Evolutionary conservation across 768 basidiomycete genomes (phyloP), one percentile per base, ranked within the genome.

Genomic region (Cyclocybe aegerita): DNA sequence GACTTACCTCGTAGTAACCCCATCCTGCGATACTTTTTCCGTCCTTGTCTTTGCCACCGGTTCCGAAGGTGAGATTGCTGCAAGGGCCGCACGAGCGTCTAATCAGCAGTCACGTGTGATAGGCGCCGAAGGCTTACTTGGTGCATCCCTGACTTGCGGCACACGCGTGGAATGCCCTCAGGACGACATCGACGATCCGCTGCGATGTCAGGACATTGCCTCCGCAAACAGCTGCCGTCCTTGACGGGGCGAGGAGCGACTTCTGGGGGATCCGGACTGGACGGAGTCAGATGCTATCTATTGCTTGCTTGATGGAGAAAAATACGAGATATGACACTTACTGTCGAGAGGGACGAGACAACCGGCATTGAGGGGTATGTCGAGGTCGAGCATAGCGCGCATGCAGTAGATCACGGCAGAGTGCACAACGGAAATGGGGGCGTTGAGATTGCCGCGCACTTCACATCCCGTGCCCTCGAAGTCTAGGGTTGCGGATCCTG

Each of bases 141-240:
- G 91, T 94, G 60, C 91, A 92, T 1, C 95, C 95, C 64, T 97
- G 94, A 60, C 90, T 92, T 0, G 93, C 95, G 12, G 93, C 93
- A 41, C 85, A 87, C 3, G 92, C 93, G 59, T 88, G 80, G 74
- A 98, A 97, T 0, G 94, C 93, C 65, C 89, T 92, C 33, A 98
- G 72, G 32, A 98, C 89, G 2, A 95, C 93, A 62, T 98, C 95
- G 2, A 95, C 91, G 39, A 96, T 90, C n/a, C 95, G 78, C 62
- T 96, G 94, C 4, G 86, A 90, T 3, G 93, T 94, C 39, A 92
- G 71, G 1, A 95, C 93, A 62, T 97, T 98, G 9, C 94, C 94
- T 30, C 90, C 93, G 55, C 93, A 95, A 4, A 96, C 93, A 0
- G 94, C 95, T 8, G 90, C 91, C 0, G 90, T 93, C 39, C 82